Percentiles rank a stretch among this genome's conserved stretches.
Conservation (phyloP, 1,139 yeast genomes). For the Arxiozyma slooffiae region DNA sequence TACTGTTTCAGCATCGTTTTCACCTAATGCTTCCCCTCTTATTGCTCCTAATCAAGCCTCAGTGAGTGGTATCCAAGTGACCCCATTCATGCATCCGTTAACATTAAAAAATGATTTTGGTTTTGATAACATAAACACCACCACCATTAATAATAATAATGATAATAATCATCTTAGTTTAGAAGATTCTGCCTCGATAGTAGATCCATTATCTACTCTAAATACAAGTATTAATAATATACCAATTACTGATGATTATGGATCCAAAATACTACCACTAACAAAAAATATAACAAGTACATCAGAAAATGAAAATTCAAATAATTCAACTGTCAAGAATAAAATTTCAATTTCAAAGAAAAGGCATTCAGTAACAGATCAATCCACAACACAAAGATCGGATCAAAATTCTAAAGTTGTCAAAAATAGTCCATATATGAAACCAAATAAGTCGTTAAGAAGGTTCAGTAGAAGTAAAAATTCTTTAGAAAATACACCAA, state of each 20-base stretch:
- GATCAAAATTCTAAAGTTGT: slow-evolving; percentile 20
- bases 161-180: neutral
- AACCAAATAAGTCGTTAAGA: slow-evolving; percentile 14
- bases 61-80: slow-evolving; percentile 6
- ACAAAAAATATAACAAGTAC: neutral
- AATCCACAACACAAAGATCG: slow-evolving; percentile 1
- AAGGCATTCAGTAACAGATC: neutral
- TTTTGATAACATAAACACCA: neutral
- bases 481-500: slow-evolving; percentile 8
- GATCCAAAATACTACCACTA: neutral
- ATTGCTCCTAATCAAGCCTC: slow-evolving; percentile 13
- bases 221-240: neutral
- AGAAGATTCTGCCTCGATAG: neutral
- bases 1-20: slow-evolving; percentile 18
- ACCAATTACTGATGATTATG: neutral
- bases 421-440: slow-evolving; percentile 25
- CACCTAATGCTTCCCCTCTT: slow-evolving; percentile 24
- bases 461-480: slow-evolving; percentile 8
- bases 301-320: neutral
- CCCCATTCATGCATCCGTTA: slow-evolving; percentile 9
- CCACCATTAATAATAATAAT: neutral
- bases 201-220: neutral
- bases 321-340: neutral
- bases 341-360: neutral
- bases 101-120: neutral